These are phyloP conservation scores for Lactifluus piperatus DNA, from an alignment of 768 basidiomycete species.

Conservation along the genomic window DNA sequence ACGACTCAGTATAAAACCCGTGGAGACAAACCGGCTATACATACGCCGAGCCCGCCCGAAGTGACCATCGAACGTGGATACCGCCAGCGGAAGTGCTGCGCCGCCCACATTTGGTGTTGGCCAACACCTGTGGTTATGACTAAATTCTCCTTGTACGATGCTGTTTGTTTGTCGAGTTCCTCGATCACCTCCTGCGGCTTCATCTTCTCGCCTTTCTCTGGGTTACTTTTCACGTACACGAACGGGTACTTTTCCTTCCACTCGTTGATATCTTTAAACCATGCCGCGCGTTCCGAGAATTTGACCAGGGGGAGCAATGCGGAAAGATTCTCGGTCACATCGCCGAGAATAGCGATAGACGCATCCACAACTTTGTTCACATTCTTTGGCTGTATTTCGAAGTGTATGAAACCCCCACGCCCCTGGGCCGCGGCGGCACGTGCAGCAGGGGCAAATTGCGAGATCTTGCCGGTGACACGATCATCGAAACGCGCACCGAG, in stretches of 20 bases:
- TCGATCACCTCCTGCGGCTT: conserved; percentile 98
- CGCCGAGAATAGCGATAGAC: conserved; percentile 87
- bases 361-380: conserved; percentile 98
- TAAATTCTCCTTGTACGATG: conserved; percentile 75
- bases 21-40: conserved; percentile 26
- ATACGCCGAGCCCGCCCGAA: conserved; percentile 87
- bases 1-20: not conserved
- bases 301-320: conserved; percentile 75
- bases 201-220: conserved; percentile 51
- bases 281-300: conserved; percentile 52
- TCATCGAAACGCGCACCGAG: conserved; percentile 97
- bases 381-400: conserved; percentile 98
- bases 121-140: conserved; percentile 92
- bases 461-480: conserved; percentile 89
- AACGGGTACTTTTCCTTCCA: conserved; percentile 93
- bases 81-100: conserved; percentile 88
- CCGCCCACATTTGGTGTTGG: conserved; percentile 99
- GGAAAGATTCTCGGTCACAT: conserved; percentile 78
- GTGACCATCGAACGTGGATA: conserved; percentile 83
- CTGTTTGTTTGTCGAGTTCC: conserved; percentile 79
- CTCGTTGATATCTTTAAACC: conserved; percentile 73
- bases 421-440: conserved; percentile 76
- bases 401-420: conserved; percentile 96
- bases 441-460: conserved; percentile 86
- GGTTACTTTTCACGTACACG: conserved; percentile 58